phyloP scores from a whole-genome alignment of 2,329 filamentous ascomycete species.

The Dendrostoma leiphaemia region DNA sequence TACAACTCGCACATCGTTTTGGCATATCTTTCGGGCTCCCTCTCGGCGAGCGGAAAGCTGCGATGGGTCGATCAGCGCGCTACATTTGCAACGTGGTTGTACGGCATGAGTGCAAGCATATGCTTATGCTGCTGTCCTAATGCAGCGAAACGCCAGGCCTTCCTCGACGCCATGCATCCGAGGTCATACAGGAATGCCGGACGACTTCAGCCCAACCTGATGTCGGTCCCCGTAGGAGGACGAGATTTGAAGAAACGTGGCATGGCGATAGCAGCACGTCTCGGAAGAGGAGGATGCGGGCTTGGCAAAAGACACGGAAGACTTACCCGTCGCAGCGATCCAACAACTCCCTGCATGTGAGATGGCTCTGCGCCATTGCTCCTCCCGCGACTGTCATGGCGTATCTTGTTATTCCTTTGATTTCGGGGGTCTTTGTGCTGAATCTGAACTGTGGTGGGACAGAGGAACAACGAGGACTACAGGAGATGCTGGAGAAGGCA shows the following conservation, averaged over 20 bases:
- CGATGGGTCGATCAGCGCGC: conserved; percentile 5
- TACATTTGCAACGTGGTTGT: not conserved
- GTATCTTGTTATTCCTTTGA: not conserved
- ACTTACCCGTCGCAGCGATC: conserved; percentile 25
- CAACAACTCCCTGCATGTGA: conserved; percentile 25
- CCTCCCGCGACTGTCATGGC: not conserved
- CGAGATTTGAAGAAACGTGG: not conserved
- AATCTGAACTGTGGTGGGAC: not conserved
- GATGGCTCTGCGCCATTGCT: conserved; percentile 15
- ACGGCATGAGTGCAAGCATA: not conserved
- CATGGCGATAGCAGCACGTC: not conserved
- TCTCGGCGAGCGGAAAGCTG: conserved; percentile 76
- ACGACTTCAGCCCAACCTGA: not conserved
- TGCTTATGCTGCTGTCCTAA: not conserved
- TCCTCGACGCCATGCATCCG: not conserved
- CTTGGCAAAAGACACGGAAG: not conserved
- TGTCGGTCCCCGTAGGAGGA: conserved; percentile 1
- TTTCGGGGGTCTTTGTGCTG: not conserved
- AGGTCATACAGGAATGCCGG: conserved; percentile 19
- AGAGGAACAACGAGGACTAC: not conserved
- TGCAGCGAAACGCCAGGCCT: not conserved
- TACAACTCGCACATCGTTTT: conserved; percentile 61
- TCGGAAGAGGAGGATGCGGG: not conserved
- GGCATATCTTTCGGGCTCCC: conserved; percentile 54
- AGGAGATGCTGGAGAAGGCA: not conserved